Evolutionary conservation across 169 alveolate genomes (phyloP).

Genomic region (Babesia ovata): DNA sequence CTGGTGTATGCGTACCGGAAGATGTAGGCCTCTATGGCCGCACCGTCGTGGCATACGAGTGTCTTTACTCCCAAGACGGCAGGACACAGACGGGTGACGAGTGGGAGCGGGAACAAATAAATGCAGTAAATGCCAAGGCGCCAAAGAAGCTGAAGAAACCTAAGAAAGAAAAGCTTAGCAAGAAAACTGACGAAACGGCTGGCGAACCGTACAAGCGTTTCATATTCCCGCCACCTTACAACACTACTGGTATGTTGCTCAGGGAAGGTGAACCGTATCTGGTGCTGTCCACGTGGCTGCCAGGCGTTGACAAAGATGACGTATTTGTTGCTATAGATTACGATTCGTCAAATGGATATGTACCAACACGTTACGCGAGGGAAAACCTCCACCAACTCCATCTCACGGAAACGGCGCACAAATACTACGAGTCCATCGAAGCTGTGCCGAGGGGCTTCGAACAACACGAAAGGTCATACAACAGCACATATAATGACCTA

Average conservation of each 20-base stretch:
- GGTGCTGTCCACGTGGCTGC: conserved; percentile 50
- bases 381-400: conserved; percentile 15
- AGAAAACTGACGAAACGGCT: not conserved
- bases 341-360: conserved; percentile 3
- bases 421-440: conserved; percentile 49
- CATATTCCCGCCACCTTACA: conserved; percentile 57
- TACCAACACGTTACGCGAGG: conserved; percentile 10
- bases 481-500: conserved; percentile 63
- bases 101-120: conserved; percentile 57
- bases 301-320: conserved; percentile 52
- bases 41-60: conserved; percentile 51
- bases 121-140: conserved; percentile 16
- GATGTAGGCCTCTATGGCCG: conserved; percentile 67
- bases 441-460: conserved; percentile 50
- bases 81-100: conserved; percentile 69
- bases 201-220: conserved; percentile 51
- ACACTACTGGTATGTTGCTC: conserved; percentile 63
- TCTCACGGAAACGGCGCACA: conserved; percentile 24
- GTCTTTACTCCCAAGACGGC: conserved; percentile 63
- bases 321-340: conserved; percentile 51
- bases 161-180: conserved; percentile 7
- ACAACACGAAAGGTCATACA: conserved; percentile 54
- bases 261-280: conserved; percentile 67
- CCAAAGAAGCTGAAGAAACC: conserved; percentile 38
- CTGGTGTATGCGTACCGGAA: conserved; percentile 69